Conservation (phyloP, 176 grass and related monocot genomes). For the maize (Zea mays) region DNA sequence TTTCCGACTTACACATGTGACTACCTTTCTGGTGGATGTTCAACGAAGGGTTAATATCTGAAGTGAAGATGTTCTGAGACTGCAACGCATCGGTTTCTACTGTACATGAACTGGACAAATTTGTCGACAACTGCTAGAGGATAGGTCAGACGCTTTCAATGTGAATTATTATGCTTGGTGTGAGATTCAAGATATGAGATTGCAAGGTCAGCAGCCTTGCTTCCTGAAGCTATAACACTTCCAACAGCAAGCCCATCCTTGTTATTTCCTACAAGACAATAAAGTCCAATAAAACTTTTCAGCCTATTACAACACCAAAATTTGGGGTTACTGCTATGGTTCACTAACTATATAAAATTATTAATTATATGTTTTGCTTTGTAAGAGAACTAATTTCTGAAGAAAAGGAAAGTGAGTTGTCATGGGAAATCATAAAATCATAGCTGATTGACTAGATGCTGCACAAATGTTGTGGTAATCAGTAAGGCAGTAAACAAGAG, state of each 20-base stretch:
- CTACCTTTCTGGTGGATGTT: not conserved
- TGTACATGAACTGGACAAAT: not conserved
- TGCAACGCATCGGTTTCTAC: not conserved
- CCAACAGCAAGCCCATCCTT: conserved; percentile 90
- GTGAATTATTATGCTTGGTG: conserved; percentile 33
- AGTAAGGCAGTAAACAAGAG: conserved; percentile 6
- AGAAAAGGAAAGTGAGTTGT: not conserved
- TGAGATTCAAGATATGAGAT: conserved; percentile 61
- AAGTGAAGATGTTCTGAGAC: not conserved
- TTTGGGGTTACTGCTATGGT: conserved; percentile 1
- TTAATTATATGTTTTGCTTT: not conserved
- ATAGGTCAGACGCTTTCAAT: conserved; percentile 27
- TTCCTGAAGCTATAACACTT: conserved; percentile 84
- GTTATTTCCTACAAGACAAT: conserved; percentile 75
- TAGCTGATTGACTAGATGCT: not conserved
- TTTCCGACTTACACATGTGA: not conserved
- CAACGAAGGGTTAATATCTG: not conserved
- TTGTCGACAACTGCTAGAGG: conserved; percentile 19
- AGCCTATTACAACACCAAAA: conserved; percentile 14
- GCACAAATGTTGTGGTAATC: not conserved
- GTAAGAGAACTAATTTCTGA: not conserved
- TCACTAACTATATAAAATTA: conserved; percentile 2
- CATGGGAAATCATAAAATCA: conserved; percentile 1
- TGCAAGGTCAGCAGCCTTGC: conserved; percentile 74
- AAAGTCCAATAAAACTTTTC: conserved; percentile 21